Conservation (phyloP, 225 moss, liverwort and hornwort genomes). For the Pseudoscleropodium purum region DNA sequence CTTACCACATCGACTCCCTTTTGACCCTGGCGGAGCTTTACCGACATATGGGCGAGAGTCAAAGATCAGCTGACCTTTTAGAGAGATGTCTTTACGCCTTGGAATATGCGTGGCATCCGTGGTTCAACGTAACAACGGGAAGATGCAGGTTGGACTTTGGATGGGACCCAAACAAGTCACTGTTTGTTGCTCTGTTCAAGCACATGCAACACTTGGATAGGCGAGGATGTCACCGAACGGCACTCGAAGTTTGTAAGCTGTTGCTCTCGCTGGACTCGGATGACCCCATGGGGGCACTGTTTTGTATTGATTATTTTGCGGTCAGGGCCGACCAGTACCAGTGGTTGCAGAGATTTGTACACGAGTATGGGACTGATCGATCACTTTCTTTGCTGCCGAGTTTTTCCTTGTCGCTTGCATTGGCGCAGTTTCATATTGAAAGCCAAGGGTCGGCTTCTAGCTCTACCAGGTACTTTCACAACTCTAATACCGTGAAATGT, state of each 20-base stretch:
- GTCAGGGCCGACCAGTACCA: slow-evolving; percentile 78
- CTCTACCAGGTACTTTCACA: slow-evolving; percentile 25
- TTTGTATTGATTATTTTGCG: slow-evolving; percentile 85
- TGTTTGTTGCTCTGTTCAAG: slow-evolving; percentile 70
- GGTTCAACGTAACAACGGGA: slow-evolving; percentile 63
- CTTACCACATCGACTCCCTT: slow-evolving; percentile 86
- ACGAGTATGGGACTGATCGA: slow-evolving; percentile 52
- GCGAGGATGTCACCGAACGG: slow-evolving; percentile 91
- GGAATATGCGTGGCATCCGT: slow-evolving; percentile 95
- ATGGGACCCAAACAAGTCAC: slow-evolving; percentile 59
- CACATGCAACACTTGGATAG: slow-evolving; percentile 88
- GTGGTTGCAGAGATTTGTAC: slow-evolving; percentile 71
- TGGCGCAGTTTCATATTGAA: slow-evolving; percentile 69
- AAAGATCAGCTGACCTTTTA: slow-evolving; percentile 55
- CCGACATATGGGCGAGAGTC: slow-evolving; percentile 85
- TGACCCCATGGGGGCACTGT: slow-evolving; percentile 79
- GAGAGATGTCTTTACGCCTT: slow-evolving; percentile 80
- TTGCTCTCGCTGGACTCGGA: slow-evolving; percentile 76
- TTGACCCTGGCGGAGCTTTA: slow-evolving; percentile 69
- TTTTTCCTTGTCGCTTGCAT: slow-evolving; percentile 70
- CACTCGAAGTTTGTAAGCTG: slow-evolving; percentile 91
- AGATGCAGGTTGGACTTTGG: slow-evolving; percentile 70
- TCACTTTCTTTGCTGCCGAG: slow-evolving; percentile 60
- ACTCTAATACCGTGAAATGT: neutral
- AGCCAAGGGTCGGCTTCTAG: slow-evolving; percentile 18